A percentile compares a stretch with the other conserved stretches of the same genome.
phyloP scores from a whole-genome alignment of 805 yeast species.

The Saccharomycopsis malanga region DNA sequence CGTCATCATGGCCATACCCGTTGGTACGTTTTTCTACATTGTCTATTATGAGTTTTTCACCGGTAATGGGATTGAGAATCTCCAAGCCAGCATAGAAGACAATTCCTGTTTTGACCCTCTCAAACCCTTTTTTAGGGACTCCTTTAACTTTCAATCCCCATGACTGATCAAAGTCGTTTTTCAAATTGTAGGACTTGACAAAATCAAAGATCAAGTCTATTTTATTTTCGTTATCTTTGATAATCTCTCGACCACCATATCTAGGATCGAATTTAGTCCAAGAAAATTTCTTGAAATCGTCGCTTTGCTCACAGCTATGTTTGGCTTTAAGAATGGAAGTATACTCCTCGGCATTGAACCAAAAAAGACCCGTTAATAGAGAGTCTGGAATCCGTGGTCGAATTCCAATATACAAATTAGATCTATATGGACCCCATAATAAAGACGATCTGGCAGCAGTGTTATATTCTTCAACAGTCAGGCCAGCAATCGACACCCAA shows the following conservation, averaged over 20 bases:
- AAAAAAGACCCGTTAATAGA: slow-evolving; percentile 73
- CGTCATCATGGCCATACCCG: slow-evolving; percentile 31
- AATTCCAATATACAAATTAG: slow-evolving; percentile 79
- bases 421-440: slow-evolving; percentile 90
- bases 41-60: slow-evolving; percentile 26
- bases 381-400: slow-evolving; percentile 76
- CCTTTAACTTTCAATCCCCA: slow-evolving; percentile 81
- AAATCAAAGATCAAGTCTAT: slow-evolving; percentile 63
- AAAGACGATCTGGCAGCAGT: slow-evolving; percentile 42
- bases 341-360: slow-evolving; percentile 66
- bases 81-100: slow-evolving; percentile 78
- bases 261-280: slow-evolving; percentile 90
- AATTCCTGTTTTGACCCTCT: slow-evolving; percentile 49
- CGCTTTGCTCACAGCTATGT: slow-evolving; percentile 69
- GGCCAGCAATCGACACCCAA: not conserved
- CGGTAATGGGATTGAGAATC: slow-evolving; percentile 27
- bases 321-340: slow-evolving; percentile 51
- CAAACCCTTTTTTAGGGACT: slow-evolving; percentile 45
- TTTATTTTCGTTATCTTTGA: slow-evolving; percentile 59
- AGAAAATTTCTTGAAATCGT: slow-evolving; percentile 64
- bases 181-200: slow-evolving; percentile 42
- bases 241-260: slow-evolving; percentile 72
- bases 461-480: slow-evolving; percentile 24
- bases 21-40: slow-evolving; percentile 31
- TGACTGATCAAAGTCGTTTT: slow-evolving; percentile 50